Conservation (phyloP, 257 asterid species). For the Solanum megistacrolobum region DNA sequence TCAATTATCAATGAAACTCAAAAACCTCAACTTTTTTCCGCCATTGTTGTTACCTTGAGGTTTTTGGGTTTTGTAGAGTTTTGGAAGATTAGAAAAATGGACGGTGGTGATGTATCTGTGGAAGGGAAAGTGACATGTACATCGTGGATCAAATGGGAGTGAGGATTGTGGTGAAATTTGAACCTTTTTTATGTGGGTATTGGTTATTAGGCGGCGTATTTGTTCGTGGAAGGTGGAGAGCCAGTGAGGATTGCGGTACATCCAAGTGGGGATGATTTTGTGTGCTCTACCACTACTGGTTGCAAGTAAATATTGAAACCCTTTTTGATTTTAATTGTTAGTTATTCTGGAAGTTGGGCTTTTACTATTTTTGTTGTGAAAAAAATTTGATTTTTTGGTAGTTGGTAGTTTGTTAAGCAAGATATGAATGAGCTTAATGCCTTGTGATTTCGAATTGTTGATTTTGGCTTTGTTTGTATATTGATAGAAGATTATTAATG, state of each 20-base stretch:
- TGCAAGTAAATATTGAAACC: conserved; percentile 54
- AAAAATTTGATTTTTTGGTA: neutral
- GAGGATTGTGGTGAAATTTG: too few species aligned
- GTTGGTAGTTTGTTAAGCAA: neutral
- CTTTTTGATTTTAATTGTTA: neutral
- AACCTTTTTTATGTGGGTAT: too few species aligned
- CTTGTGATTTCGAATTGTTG: too few species aligned
- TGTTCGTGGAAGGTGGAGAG: conserved; percentile 28
- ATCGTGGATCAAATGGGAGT: conserved; percentile 85
- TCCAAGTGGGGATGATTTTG: conserved; percentile 71
- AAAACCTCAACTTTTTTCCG: neutral
- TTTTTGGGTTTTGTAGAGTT: neutral
- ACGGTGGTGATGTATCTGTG: conserved; percentile 44
- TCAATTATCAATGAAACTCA: neutral
- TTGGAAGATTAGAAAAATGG: too few species aligned
- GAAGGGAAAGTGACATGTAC: conserved; percentile 59
- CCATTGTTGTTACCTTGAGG: neutral
- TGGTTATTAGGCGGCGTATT: conserved; percentile 26
- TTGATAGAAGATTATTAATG: too few species aligned
- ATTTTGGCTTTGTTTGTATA: too few species aligned
- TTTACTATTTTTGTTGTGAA: neutral
- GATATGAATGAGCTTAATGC: neutral
- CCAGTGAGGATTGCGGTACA: conserved; percentile 51
- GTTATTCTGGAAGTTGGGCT: neutral
- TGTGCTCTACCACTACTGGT: conserved; percentile 78